Base-by-base conservation (phyloP, 1,284 basidiomycete genomes). In the Moesziomyces globuligerus region DNA sequence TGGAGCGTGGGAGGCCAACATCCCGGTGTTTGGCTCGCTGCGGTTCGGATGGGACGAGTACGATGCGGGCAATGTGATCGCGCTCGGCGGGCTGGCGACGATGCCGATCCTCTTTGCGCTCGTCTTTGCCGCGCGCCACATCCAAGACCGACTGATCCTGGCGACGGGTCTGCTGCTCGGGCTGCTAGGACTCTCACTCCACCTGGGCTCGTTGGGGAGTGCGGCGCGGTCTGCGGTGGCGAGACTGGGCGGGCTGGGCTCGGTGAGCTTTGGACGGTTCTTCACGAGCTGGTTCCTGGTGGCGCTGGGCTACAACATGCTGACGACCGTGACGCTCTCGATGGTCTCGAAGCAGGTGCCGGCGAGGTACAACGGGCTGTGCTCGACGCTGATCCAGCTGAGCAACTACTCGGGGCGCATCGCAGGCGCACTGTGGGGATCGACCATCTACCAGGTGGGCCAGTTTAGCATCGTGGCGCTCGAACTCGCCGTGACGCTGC, bases 1-100 rank as follows among this genome's bases (percentile, higher is more conserved):
- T 2, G 71, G 71, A 6, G 71, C 71, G 18, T 73, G 71, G 71
- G 71, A 73, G 45, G 49, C 58, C 65, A 73, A 73, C 52, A 65
- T 73, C 28, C 66, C 66, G 17, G 46, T 73, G 23, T 73, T 73
- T 47, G 61, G 60, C 3, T 53, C 51, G 18, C 37, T 58, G 1
- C 58, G 58, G 5, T 69, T 68, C 28, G 61, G 61, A 10, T 73
- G 71, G 71, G 43, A 45, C 57, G 71, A 73, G 42, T 61, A 65
- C 44, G 58, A 73, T 25, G 66, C 71, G 8, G 71, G 71, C 5
- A 73, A 73, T 32, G 62, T 73, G 29, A 69, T 73, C 25, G 71
- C 71, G 11, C 48, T 73, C 15, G 71, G 61, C 4, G 71, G 66
- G 1, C 13, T 73, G 24, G 58, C 66, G 1, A 62, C 61, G n/a